Evolutionary conservation across 352 stramenopile species (phyloP).

Genomic region (Aphanomyces stellatus): DNA sequence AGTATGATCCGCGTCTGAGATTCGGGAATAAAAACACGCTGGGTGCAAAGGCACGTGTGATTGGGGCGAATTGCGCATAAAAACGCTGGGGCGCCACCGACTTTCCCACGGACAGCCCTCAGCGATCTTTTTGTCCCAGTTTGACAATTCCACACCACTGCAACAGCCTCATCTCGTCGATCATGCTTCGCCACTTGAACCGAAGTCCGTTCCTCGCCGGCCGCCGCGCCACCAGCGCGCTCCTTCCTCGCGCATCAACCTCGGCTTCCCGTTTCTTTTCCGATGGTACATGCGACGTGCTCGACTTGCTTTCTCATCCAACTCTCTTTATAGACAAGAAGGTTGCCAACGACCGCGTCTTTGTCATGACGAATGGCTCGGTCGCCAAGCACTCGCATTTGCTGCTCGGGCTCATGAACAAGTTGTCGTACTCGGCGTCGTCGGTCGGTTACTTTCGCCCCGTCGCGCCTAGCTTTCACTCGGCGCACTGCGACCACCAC

Average conservation of each 20-base stretch:
- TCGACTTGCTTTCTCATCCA: neutral
- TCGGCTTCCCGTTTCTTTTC: neutral
- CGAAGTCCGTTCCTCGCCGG: neutral
- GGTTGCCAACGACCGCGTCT: slow-evolving; percentile 16
- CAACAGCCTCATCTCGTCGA: too few relatives aligned
- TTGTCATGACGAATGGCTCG: slow-evolving; percentile 18
- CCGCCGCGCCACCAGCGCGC: neutral
- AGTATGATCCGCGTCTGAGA: too few relatives aligned
- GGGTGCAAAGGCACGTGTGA: too few relatives aligned
- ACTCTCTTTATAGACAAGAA: too few relatives aligned
- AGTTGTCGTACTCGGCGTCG: slow-evolving; percentile 62
- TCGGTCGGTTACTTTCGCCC: slow-evolving; percentile 72
- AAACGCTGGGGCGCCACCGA: too few relatives aligned
- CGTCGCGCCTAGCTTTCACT: slow-evolving; percentile 35
- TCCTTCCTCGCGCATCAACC: neutral
- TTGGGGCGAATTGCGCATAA: too few relatives aligned
- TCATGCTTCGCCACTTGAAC: neutral
- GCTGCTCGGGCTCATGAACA: slow-evolving; percentile 54
- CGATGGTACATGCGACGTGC: neutral
- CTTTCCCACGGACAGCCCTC: too few relatives aligned
- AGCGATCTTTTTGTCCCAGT: too few relatives aligned
- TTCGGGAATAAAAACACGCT: too few relatives aligned
- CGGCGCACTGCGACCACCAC: slow-evolving; percentile 43
- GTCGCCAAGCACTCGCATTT: slow-evolving; percentile 33
- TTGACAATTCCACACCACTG: too few relatives aligned